Conservation (phyloP, 2,329 filamentous ascomycete genomes). For the Mollisia scopiformis region DNA sequence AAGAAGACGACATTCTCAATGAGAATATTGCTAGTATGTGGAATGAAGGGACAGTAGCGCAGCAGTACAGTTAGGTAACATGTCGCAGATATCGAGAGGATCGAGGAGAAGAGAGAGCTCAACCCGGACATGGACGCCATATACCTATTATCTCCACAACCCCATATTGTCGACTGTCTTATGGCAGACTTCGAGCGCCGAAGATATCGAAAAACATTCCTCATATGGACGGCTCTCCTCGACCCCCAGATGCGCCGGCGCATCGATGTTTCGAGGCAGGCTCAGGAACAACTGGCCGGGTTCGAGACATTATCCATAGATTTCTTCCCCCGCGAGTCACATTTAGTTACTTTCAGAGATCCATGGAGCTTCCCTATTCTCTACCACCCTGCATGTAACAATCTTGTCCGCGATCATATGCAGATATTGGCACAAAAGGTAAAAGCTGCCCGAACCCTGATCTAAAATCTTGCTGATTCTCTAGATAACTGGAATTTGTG, state of each 20-base stretch:
- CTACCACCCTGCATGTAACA: conserved; percentile 89
- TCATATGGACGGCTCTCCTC: conserved; percentile 84
- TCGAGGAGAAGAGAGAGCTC: conserved; percentile 81
- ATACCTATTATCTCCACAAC: conserved; percentile 84
- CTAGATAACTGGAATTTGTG: conserved; percentile 86
- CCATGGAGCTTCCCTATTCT: conserved; percentile 94
- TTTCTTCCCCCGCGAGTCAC: conserved; percentile 88
- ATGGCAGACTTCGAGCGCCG: conserved; percentile 88
- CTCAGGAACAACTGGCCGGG: conserved; percentile 75
- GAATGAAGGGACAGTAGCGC: not conserved
- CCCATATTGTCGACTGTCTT: conserved; percentile 90
- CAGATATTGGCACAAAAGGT: conserved; percentile 88
- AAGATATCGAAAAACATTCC: conserved; percentile 76
- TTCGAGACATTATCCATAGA: conserved; percentile 85
- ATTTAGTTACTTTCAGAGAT: conserved; percentile 88
- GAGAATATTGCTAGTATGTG: conserved; percentile 88
- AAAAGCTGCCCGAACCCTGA: conserved; percentile 18
- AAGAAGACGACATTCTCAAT: conserved; percentile 96
- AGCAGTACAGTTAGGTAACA: conserved; percentile 13
- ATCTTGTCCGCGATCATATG: conserved; percentile 81
- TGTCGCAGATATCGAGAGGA: conserved; percentile 82
- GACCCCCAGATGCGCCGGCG: conserved; percentile 71
- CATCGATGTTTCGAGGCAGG: conserved; percentile 71
- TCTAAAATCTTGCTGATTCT: conserved; percentile 13
- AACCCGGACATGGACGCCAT: conserved; percentile 94